A percentile compares a stretch with the other conserved stretches of the same genome.
These are phyloP conservation scores for Lagerstroemia speciosa DNA, from an alignment of 345 rosid species.

Conservation along the genomic window DNA sequence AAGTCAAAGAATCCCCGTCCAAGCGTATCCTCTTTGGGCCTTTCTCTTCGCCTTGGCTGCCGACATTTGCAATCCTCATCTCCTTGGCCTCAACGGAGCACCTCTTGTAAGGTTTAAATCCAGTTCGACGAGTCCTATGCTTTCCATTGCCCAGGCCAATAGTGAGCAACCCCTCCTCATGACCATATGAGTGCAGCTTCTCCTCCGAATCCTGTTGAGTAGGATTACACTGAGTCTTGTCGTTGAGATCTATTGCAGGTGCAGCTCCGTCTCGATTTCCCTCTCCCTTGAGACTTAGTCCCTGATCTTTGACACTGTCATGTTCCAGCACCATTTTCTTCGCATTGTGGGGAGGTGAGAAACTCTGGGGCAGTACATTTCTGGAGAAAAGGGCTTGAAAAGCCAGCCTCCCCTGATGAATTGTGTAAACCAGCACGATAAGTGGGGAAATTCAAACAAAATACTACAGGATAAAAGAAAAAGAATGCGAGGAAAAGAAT, in stretches of 20 bases:
- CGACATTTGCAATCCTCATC: constrained; percentile 25
- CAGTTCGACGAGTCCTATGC: constrained; percentile 52
- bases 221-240: constrained; percentile 13
- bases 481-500: constrained; percentile 1
- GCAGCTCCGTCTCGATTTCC: constrained; percentile 21
- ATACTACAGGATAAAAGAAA: constrained; percentile 3
- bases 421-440: not conserved
- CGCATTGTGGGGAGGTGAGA: constrained; percentile 47
- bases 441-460: not conserved
- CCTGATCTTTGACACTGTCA: constrained; percentile 23
- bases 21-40: constrained; percentile 74
- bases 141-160: constrained; percentile 49
- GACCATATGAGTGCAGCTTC: constrained; percentile 16
- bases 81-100: constrained; percentile 77
- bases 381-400: constrained; percentile 86
- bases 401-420: constrained; percentile 80
- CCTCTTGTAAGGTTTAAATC: constrained; percentile 92
- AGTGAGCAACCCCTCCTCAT: constrained; percentile 35
- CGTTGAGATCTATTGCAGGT: constrained; percentile 42
- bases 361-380: constrained; percentile 82
- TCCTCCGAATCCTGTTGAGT: constrained; percentile 34
- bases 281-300: constrained; percentile 26
- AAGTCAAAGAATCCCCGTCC: constrained; percentile 57
- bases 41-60: constrained; percentile 58
- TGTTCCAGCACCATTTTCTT: constrained; percentile 16